Base-by-base conservation (phyloP, 345 rosid genomes). In the Eucalyptus microcorys region DNA sequence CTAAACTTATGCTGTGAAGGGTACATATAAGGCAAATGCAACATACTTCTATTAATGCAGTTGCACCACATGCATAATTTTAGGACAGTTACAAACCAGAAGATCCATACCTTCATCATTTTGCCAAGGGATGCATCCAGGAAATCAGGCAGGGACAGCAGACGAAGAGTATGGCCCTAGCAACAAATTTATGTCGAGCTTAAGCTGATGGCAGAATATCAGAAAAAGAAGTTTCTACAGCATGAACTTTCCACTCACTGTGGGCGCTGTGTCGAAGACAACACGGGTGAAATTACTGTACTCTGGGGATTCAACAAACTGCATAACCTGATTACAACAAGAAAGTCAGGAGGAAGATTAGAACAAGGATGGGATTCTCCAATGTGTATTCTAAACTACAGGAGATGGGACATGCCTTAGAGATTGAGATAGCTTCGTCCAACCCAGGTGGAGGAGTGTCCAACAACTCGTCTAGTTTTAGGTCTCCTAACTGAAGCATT, bases 81-180 rank as follows among this genome's bases (percentile, higher is more conserved):
- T 89, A 57, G 47, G 42, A 47, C 49, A 16, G 43, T 27, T 85
- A 76, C 47, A 76, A 21, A 83, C 76, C 66, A 53, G 40, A 64
- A 61, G 87, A 90, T 59, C 83, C 91, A 85, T 91, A 96, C 99
- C 99, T 93, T 94, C 92, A 95, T 91, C 90, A 96, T 91, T 94
- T 96, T 96, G 71, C 99, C 94, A 87, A 96, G 89, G 88, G 97
- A 95, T 89, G 96, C 91, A 90, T 96, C 96, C 91, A 96, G 88
- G 90, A 95, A 96, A 89, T 96, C 98, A n/a, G 99, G 99, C 87
- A 96, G 93, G 45, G 97, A 96, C 80, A 96, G 93, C 92, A 96
- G 96, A 80, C 96, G 95, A 90, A 96, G 96, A 27, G 96, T 95
- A 91, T 96, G 99, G 79, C 98, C 99, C 97, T 96, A 86, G 66